Base-by-base conservation (phyloP, 805 yeast genomes). In the Candida germanica region DNA sequence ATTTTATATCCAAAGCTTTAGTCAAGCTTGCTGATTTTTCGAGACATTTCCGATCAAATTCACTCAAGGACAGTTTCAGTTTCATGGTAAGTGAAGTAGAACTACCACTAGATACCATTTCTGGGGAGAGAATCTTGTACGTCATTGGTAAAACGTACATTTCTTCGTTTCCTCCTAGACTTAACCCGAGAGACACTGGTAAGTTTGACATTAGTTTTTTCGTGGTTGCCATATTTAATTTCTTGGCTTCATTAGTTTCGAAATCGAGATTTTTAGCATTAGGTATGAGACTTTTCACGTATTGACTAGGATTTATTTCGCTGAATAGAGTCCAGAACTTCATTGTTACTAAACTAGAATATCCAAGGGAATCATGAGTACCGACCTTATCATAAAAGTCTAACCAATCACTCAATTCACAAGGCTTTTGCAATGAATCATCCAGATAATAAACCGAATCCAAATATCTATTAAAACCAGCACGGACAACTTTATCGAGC, bases 371-470 rank as follows among this genome's bases (percentile, higher is more conserved):
- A 40, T 67, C 69, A 31, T 64, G 64, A 25, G 58, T 36, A 3
- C 50, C 56, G 53, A 82, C 57, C n/a, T 60, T 31, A 53, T 89
- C 97, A 43, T 80, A 75, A 53, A 83, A 85, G 46, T 60, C 73
- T 19, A 85, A 53, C 95, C 95, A 89, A 43, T 86, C 93, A 27
- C 84, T 73, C 6, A 87, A 61, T 17, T 57, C 62, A 10, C 74
- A 57, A 0, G 94, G 83, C 45, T 80, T 81, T 6, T 46, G 46
- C 18, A 86, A 58, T 31, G 78, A 66, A 36, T 76, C 80, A 46
- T 86, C 95, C 28, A 81, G 69, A 23, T 47, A 68, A 50, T 79
- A 79, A 20, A 76, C 79, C 40, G 77, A 70, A 18, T 71, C 73
- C 12, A 79, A 76, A 53, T 80, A 86, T 23, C 68, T 56, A 33